phyloP scores from a whole-genome alignment of 306 rosid species.

The Cicer chorassanicum region DNA sequence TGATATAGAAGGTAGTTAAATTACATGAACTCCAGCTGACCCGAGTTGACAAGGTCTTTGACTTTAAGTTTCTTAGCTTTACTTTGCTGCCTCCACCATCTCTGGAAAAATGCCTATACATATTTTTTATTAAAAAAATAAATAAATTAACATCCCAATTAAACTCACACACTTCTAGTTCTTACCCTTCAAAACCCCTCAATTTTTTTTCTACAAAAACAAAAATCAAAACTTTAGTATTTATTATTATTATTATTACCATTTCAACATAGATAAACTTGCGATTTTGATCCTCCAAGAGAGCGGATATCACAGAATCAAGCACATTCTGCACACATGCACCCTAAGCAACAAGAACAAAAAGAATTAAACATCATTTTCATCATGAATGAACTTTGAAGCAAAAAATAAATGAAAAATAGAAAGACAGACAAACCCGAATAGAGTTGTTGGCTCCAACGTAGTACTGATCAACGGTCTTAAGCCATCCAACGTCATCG shows the following conservation, averaged over 20 bases:
- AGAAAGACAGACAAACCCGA: conserved; percentile 50
- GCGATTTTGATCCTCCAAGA: conserved; percentile 74
- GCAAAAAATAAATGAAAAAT: not conserved
- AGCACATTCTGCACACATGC: conserved; percentile 86
- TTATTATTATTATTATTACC: conserved; percentile 40
- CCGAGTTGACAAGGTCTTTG: conserved; percentile 73
- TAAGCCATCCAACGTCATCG: conserved; percentile 92
- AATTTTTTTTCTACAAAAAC: not conserved
- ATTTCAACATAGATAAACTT: conserved; percentile 81
- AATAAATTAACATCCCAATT: conserved; percentile 23
- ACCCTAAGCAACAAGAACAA: conserved; percentile 54
- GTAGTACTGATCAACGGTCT: conserved; percentile 88
- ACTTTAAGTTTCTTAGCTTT: conserved; percentile 62
- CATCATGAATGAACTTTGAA: not conserved
- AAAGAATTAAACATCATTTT: not conserved
- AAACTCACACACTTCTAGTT: conserved; percentile 12
- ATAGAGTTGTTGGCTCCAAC: conserved; percentile 86
- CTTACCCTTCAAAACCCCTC: not conserved
- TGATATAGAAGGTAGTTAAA: too few relatives aligned
- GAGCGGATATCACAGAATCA: conserved; percentile 75
- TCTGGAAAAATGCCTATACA: conserved; percentile 73
- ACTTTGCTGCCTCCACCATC: conserved; percentile 94
- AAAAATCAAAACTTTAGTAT: not conserved
- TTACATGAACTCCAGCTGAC: conserved; percentile 91
- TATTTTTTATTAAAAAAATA: not conserved